Evolutionary conservation across 108 stramenopile species (phyloP).

Genomic region (Cylindrotheca fusiformis): DNA sequence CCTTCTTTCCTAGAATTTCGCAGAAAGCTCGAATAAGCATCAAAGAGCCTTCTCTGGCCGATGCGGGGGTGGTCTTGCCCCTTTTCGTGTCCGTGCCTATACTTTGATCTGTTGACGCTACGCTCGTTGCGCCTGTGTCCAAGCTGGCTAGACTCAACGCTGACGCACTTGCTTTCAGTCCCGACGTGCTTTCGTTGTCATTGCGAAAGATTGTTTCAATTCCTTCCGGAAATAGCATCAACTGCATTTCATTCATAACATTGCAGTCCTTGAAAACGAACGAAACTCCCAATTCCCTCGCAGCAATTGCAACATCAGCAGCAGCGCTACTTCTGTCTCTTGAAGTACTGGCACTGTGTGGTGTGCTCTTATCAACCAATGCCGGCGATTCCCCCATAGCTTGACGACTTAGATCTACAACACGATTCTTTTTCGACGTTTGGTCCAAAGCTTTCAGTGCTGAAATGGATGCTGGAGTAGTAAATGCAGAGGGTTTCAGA

Average conservation of each 20-base stretch:
- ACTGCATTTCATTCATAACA: slow-evolving; percentile 70
- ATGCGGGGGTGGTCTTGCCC: slow-evolving; percentile 73
- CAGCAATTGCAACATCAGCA: slow-evolving; percentile 71
- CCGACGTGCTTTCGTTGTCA: slow-evolving; percentile 41
- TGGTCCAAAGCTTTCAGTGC: slow-evolving; percentile 27
- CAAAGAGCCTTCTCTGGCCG: slow-evolving; percentile 79
- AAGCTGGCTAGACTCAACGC: slow-evolving; percentile 74
- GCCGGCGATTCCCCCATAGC: slow-evolving; percentile 62
- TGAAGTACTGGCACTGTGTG: slow-evolving; percentile 70
- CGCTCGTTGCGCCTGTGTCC: slow-evolving; percentile 35
- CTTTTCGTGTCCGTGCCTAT: slow-evolving; percentile 67
- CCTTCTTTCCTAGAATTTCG: slow-evolving; percentile 55
- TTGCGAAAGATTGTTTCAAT: slow-evolving; percentile 54
- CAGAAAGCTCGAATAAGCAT: slow-evolving; percentile 80
- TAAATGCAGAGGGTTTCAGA: slow-evolving; percentile 46
- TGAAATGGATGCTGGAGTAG: slow-evolving; percentile 39
- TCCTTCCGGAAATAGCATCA: slow-evolving; percentile 68
- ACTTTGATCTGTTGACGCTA: slow-evolving; percentile 18
- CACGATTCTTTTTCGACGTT: slow-evolving; percentile 38
- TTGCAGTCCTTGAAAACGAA: slow-evolving; percentile 72
- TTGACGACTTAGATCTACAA: slow-evolving; percentile 49
- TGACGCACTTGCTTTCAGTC: slow-evolving; percentile 73
- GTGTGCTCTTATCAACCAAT: slow-evolving; percentile 51
- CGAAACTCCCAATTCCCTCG: slow-evolving; percentile 52
- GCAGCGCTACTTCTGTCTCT: slow-evolving; percentile 63